Conservation (phyloP, 371 early-diverging fungal species). For the Mucor saturninus region DNA sequence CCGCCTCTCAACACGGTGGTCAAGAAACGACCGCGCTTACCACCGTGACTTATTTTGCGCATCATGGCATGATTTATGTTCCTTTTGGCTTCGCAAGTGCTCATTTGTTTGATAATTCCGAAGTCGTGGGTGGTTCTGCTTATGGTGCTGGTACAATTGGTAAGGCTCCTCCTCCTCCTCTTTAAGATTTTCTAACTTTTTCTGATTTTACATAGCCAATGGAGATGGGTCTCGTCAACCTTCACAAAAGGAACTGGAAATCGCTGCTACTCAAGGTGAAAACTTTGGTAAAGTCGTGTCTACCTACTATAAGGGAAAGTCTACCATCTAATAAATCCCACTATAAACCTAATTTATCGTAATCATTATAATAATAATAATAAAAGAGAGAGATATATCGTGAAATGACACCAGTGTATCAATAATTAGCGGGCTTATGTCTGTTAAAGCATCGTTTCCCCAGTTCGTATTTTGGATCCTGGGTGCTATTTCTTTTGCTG, state of each 20-base stretch:
- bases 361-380: too few relatives aligned
- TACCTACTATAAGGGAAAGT: slow-evolving; percentile 29
- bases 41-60: slow-evolving; percentile 71
- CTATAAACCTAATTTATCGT: too few relatives aligned
- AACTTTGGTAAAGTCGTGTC: slow-evolving; percentile 62
- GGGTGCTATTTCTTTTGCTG: too few relatives aligned
- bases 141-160: slow-evolving; percentile 74
- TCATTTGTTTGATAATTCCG: slow-evolving; percentile 35
- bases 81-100: slow-evolving; percentile 70
- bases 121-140: slow-evolving; percentile 69
- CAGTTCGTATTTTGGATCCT: too few relatives aligned
- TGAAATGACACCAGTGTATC: too few relatives aligned
- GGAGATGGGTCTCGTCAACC: slow-evolving; percentile 75
- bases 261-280: slow-evolving; percentile 72
- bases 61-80: slow-evolving; percentile 83
- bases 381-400: too few relatives aligned
- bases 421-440: too few relatives aligned
- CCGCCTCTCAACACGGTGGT: slow-evolving; percentile 75
- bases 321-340: not conserved
- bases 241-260: slow-evolving; percentile 64
- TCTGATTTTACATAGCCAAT: slow-evolving; percentile 35
- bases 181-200: not conserved
- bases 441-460: too few relatives aligned
- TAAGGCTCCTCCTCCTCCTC: not conserved
- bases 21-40: slow-evolving; percentile 81